Conservation (phyloP, 768 basidiomycete species). For the Fomitopsis serialis region DNA sequence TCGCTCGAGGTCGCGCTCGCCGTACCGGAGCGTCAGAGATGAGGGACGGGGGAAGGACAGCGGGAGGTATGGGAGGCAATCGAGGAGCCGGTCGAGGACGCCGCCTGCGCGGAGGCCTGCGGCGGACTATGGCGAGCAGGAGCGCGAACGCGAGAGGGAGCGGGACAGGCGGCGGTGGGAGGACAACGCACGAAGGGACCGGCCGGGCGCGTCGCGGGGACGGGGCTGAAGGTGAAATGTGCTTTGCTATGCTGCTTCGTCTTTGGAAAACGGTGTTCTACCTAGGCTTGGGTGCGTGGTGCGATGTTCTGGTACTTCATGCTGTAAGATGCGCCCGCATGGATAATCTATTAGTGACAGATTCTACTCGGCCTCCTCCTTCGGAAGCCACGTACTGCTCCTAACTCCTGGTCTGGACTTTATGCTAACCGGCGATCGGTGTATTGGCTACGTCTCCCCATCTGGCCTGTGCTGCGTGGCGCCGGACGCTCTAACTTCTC, state of each 20-base stretch:
- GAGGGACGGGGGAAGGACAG: conserved; percentile 5
- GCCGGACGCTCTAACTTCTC: no score
- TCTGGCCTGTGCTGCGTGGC: no score
- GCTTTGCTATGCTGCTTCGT: background rate
- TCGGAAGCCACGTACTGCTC: no score
- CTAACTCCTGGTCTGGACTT: no score
- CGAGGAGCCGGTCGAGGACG: conserved; percentile 13
- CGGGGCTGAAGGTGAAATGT: conserved; percentile 12
- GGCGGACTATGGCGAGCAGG: conserved; percentile 26
- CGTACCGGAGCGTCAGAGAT: conserved; percentile 15
- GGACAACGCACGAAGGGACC: conserved; percentile 35
- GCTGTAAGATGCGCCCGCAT: no score
- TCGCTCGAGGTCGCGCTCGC: conserved; percentile 32
- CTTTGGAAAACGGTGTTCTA: background rate
- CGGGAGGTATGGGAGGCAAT: background rate
- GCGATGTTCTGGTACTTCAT: no score
- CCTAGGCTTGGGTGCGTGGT: background rate
- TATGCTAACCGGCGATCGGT: no score
- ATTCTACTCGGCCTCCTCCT: no score
- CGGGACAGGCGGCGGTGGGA: conserved; percentile 50
- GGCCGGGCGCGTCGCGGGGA: conserved; percentile 21
- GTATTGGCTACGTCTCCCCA: no score
- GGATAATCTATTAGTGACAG: no score
- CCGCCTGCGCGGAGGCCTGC: conserved; percentile 10
- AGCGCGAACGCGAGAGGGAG: conserved; percentile 33